Evolutionary conservation across 1,284 basidiomycete species (phyloP).

Genomic region (Cryptococcus sp.): DNA sequence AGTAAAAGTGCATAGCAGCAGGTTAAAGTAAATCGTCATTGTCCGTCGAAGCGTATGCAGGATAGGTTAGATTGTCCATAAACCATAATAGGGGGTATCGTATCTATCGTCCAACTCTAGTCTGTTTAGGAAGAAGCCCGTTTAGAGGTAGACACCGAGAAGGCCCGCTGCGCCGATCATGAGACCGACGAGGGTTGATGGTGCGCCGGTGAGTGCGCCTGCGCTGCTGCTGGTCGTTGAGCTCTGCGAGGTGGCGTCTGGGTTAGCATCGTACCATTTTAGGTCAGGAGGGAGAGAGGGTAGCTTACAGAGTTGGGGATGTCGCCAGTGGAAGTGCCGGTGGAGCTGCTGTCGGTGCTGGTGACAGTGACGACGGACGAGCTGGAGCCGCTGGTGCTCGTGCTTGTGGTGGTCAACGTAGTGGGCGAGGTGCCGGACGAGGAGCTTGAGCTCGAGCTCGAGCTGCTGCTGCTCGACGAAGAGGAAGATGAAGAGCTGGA

Average conservation of each 20-base stretch:
- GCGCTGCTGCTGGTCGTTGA: conserved; percentile 5
- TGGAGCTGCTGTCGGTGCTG: conserved; percentile 2
- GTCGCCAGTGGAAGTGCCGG: conserved; percentile 2
- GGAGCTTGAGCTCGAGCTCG: conserved; percentile 8
- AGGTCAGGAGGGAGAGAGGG: neutral
- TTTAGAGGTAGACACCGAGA: conserved; percentile 20
- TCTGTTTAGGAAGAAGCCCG: neutral
- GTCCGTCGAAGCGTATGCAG: too few species aligned
- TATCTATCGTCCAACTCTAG: too few species aligned
- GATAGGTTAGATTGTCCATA: too few species aligned
- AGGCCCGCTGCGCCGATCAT: conserved; percentile 25
- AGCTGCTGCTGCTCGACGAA: conserved; percentile 27
- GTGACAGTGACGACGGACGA: conserved; percentile 9
- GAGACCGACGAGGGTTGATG: conserved; percentile 20
- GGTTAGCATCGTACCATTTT: conserved; percentile 11
- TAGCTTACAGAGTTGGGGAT: conserved; percentile 22
- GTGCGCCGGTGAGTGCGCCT: conserved; percentile 4
- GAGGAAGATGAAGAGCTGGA: conserved; percentile 36
- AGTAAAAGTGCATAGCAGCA: too few species aligned
- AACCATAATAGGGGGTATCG: too few species aligned
- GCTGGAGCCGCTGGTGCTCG: neutral
- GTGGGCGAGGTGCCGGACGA: conserved; percentile 7
- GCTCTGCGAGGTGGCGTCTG: neutral
- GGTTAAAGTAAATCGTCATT: too few species aligned
- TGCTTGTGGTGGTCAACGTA: neutral